Percentiles rank a stretch among this genome's conserved stretches.
These are phyloP conservation scores for Psilocybe tampanensis DNA, from an alignment of 768 basidiomycete genomes.

Conservation along the genomic window DNA sequence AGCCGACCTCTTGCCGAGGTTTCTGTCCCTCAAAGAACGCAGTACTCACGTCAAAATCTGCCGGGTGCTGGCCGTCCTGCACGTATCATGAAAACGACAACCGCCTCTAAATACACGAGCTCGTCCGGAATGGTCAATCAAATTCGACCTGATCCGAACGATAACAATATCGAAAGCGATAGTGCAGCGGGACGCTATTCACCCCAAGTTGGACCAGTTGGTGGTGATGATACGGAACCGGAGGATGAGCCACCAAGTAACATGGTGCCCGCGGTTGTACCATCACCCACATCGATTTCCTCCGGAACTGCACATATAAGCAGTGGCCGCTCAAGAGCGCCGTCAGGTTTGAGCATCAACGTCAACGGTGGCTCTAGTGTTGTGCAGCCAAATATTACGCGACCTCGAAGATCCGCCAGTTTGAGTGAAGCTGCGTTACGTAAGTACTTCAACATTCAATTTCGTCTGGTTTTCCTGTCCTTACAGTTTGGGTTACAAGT, in stretches of 20 bases:
- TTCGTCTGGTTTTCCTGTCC: neutral
- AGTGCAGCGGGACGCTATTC: constrained; percentile 29
- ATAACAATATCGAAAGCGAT: constrained; percentile 42
- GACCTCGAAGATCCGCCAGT: constrained; percentile 76
- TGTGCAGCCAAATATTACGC: constrained; percentile 45
- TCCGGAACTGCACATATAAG: constrained; percentile 14
- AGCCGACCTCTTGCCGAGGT: constrained; percentile 35
- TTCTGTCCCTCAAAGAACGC: constrained; percentile 33
- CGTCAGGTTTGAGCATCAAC: constrained; percentile 19
- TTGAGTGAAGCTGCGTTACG: constrained; percentile 62
- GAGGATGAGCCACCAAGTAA: constrained; percentile 28
- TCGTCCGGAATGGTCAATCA: constrained; percentile 30
- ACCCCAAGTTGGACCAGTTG: constrained; percentile 14
- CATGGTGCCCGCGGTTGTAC: constrained; percentile 28
- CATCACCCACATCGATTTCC: constrained; percentile 25
- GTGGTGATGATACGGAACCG: constrained; percentile 35
- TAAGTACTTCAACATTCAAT: constrained; percentile 26
- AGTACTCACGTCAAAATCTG: constrained; percentile 41
- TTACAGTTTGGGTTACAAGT: constrained; percentile 12
- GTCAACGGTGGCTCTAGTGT: constrained; percentile 28
- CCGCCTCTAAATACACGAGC: constrained; percentile 28
- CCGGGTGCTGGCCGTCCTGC: constrained; percentile 50
- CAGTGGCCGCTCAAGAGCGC: constrained; percentile 20
- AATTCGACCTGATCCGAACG: constrained; percentile 43
- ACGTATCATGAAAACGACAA: constrained; percentile 47